Percentiles rank a stretch among this genome's conserved stretches.
These are phyloP conservation scores for Arthrinium phaeospermum DNA, from an alignment of 2,329 filamentous ascomycete species.

Conservation along the genomic window DNA sequence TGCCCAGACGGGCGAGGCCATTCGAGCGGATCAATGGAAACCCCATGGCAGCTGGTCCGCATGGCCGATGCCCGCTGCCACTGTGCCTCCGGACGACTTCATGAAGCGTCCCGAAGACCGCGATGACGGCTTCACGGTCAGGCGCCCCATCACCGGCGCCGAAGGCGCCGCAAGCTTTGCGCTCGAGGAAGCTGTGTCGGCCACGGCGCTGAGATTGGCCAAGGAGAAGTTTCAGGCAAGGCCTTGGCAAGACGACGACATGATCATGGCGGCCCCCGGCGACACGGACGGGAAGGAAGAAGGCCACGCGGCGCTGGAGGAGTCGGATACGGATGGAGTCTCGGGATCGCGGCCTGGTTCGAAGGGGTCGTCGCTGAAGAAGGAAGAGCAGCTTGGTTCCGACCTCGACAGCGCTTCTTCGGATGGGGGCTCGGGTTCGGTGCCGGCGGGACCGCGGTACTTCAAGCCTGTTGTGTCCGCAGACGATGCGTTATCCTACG, in stretches of 20 bases:
- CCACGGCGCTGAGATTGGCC: conserved; percentile 68
- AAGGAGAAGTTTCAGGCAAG: conserved; percentile 65
- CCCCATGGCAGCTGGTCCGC: conserved; percentile 75
- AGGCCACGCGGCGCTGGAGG: conserved; percentile 28
- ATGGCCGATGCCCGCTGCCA: conserved; percentile 74
- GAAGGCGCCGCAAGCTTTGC: conserved; percentile 59
- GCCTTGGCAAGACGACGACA: conserved; percentile 37
- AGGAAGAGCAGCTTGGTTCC: conserved; percentile 26
- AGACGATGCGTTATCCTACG: conserved; percentile 72
- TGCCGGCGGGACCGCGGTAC: conserved; percentile 18
- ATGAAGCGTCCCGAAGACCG: conserved; percentile 51
- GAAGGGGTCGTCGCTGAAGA: neutral
- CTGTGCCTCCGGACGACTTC: conserved; percentile 66
- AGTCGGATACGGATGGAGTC: conserved; percentile 25
- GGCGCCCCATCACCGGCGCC: conserved; percentile 46
- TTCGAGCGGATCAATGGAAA: conserved; percentile 47
- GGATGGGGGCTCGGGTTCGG: neutral
- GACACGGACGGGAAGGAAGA: conserved; percentile 23
- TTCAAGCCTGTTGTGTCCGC: conserved; percentile 63
- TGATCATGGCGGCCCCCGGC: neutral
- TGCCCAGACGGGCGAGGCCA: conserved; percentile 32
- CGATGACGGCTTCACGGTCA: conserved; percentile 58
- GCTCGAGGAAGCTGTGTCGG: conserved; percentile 74
- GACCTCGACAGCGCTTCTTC: conserved; percentile 16
- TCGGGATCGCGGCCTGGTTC: conserved; percentile 28